Evolutionary conservation across 805 yeast species (phyloP), one percentile per base, ranked within the genome.

Genomic region (Pichia cabralensis): DNA sequence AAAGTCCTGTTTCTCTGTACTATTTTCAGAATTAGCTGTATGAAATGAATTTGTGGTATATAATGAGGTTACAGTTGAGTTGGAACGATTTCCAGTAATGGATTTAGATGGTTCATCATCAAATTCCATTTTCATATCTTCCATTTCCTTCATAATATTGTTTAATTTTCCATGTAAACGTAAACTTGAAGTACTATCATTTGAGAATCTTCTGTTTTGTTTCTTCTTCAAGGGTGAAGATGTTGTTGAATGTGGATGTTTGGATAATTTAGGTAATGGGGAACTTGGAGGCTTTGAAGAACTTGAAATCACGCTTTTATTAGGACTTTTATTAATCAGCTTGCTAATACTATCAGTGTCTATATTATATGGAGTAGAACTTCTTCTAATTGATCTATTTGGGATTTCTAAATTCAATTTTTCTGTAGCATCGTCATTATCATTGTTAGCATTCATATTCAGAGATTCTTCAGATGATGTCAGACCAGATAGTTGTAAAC

Each of bases 71-170:
- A 15, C 4, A 8, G 19, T 14, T 17, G 32, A n/a, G n/a, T n/a
- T n/a, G n/a, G n/a, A n/a, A n/a, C n/a, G n/a, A n/a, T n/a, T n/a
- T n/a, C n/a, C n/a, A n/a, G n/a, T n/a, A n/a, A n/a, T 13, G 12
- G 10, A 5, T 14, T 20, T 16, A 6, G 7, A 5, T 12, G 33
- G 34, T 5, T 38, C 36, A 9, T 44, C 50, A 28, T 44, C 50
- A 10, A 53, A 45, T 30, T 52, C 57, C 9, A 49, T 27, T 19
- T 45, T 44, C 14, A 56, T 32, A 29, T 47, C 47, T 29, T 54
- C 57, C 29, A 55, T 55, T 32, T 57, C 56, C 33, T 46, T 51
- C 53, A 55, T 57, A 11, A 53, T 47, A 29, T 51, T 52, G 34
- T 56, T 58, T 19, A 57, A 43, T 30, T 49, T 48, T 3, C 44